phyloP scores from a whole-genome alignment of 345 rosid species.

The Bruguiera parviflora region DNA sequence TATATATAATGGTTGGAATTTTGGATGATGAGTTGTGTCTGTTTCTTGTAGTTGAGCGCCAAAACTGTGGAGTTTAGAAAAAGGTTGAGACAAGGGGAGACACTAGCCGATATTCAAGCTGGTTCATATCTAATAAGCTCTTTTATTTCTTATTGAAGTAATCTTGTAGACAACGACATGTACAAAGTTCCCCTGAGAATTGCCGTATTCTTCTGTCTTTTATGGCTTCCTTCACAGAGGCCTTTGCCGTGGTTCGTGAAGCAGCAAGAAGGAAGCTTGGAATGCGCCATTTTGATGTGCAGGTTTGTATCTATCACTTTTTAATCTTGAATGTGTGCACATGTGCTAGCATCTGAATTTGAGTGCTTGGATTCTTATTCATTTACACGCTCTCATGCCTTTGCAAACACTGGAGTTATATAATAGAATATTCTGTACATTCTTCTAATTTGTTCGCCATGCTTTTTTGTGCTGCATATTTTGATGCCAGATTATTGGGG shows the following conservation, averaged over 20 bases:
- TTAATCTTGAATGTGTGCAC: background rate
- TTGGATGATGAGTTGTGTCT: constrained; percentile 7
- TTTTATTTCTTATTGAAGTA: background rate
- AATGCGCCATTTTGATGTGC: constrained; percentile 99
- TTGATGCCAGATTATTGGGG: constrained; percentile 74
- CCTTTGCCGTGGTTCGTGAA: constrained; percentile 92
- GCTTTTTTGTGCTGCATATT: constrained; percentile 21
- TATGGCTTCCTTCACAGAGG: constrained; percentile 45
- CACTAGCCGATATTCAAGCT: constrained; percentile 79
- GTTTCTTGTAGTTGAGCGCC: constrained; percentile 51
- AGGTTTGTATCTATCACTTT: constrained; percentile 42
- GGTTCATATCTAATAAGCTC: constrained; percentile 43
- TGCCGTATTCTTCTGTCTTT: background rate
- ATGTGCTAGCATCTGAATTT: background rate
- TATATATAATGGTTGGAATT: background rate
- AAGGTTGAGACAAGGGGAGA: constrained; percentile 60
- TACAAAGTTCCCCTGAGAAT: background rate
- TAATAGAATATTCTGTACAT: background rate
- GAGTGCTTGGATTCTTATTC: background rate
- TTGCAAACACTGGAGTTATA: background rate
- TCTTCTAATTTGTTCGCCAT: constrained; percentile 11
- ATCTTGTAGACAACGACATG: background rate
- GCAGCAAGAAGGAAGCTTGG: constrained; percentile 96
- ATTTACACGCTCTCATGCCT: background rate
- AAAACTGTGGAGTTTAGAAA: constrained; percentile 72